Evolutionary conservation across 495 filamentous ascomycete species (phyloP), one percentile per base, ranked within the genome.

Genomic region (Neurospora sp.): DNA sequence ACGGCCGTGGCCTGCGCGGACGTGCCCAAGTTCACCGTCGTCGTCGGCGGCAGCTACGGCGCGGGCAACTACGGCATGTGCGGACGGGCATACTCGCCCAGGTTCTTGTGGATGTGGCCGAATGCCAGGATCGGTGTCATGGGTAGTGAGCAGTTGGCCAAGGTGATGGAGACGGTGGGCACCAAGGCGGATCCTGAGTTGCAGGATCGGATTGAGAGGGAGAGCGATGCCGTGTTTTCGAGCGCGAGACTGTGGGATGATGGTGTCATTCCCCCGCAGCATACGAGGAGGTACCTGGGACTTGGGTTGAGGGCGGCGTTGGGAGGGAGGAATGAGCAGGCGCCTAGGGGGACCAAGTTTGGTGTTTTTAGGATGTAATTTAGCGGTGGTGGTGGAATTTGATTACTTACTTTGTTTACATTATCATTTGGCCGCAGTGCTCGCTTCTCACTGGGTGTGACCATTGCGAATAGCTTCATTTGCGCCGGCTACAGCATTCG

Each of bases 71-170:
- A 90, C 73, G 89, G 89, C 70, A 90, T 90, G 89, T 90, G 94
- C 82, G 96, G 96, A n/a, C 90, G 96, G 59, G 96, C 96, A 3
- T 99, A 98, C 82, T 89, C 89, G 5, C 96, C 96, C 1, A 85
- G 94, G 14, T 91, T 99, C 79, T 83, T 99, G 72, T 99, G 93
- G 90, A 97, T 96, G 89, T 99, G 96, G 96, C 96, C 96, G 16
- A 97, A 96, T 77, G 93, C 96, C 23, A 91, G 92, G 77, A 95
- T 97, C 74, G 93, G 92, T 9, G 96, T 99, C 72, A 99, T 99
- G 96, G 96, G 96, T 44, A 88, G 91, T 23, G 94, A 98, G 84
- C 96, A 99, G 84, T 86, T 99, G 18, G 92, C 90, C 3, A 87
- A 91, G 5, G 96, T 99, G 42, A 99, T 99, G 96, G 91, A 94